Percentiles rank a stretch among this genome's conserved stretches.
phyloP scores from a whole-genome alignment of 2,329 filamentous ascomycete genomes.

The Chrysoporthe cubensis region DNA sequence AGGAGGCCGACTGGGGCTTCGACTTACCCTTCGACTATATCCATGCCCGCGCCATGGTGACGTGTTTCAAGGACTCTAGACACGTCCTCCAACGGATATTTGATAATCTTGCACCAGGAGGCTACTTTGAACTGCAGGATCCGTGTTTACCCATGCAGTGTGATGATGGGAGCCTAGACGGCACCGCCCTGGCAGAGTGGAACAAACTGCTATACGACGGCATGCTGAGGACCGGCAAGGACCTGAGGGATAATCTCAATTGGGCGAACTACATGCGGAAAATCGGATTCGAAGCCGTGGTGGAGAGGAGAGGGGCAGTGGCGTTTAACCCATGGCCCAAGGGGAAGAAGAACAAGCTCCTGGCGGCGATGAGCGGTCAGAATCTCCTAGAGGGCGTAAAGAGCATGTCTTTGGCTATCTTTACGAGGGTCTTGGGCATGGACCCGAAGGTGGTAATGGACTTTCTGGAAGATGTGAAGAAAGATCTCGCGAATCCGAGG shows the following conservation, averaged over 20 bases:
- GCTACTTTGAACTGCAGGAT: slow-evolving; percentile 44
- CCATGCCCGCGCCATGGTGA: slow-evolving; percentile 54
- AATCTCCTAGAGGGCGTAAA: slow-evolving; percentile 39
- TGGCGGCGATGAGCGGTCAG: slow-evolving; percentile 38
- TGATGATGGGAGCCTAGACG: slow-evolving; percentile 38
- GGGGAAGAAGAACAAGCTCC: slow-evolving; percentile 39
- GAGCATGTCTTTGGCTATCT: slow-evolving; percentile 39
- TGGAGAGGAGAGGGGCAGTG: slow-evolving; percentile 38
- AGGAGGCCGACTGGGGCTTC: slow-evolving; percentile 52
- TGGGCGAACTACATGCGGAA: slow-evolving; percentile 37
- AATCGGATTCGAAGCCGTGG: slow-evolving; percentile 38
- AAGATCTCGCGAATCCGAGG: slow-evolving; percentile 37
- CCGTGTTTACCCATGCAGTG: slow-evolving; percentile 37
- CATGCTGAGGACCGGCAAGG: slow-evolving; percentile 34
- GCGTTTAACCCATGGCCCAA: slow-evolving; percentile 43
- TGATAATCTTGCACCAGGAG: slow-evolving; percentile 44
- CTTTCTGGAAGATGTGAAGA: slow-evolving; percentile 39
- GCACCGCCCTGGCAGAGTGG: slow-evolving; percentile 38
- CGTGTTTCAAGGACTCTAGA: slow-evolving; percentile 53
- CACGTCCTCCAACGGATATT: slow-evolving; percentile 51
- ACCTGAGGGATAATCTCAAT: slow-evolving; percentile 36
- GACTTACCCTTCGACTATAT: slow-evolving; percentile 57
- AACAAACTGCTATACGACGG: slow-evolving; percentile 40
- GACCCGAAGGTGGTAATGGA: slow-evolving; percentile 33
- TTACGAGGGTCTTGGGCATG: slow-evolving; percentile 38